Conservation (phyloP, 495 filamentous ascomycete genomes). For the Penicillium pulvis region DNA sequence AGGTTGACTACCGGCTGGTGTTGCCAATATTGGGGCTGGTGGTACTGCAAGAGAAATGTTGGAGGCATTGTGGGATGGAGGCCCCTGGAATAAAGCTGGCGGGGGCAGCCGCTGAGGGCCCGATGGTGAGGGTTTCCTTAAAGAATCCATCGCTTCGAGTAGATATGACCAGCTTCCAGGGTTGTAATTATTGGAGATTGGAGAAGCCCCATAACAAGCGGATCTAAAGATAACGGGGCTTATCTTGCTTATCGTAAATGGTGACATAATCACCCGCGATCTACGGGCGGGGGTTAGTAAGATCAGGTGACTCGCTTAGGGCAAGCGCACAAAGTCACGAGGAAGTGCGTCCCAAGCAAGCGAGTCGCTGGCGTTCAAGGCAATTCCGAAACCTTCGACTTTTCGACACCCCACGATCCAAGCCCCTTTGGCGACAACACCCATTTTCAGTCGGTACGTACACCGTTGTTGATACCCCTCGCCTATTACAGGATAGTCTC, state of each 20-base stretch:
- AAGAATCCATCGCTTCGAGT: constrained; percentile 24
- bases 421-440: constrained; percentile 45
- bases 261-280: constrained; percentile 6
- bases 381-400: constrained; percentile 47
- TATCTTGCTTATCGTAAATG: constrained; percentile 15
- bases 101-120: constrained; percentile 67
- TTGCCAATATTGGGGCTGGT: constrained; percentile 38
- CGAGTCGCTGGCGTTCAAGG: constrained; percentile 39
- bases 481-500: constrained; percentile 3
- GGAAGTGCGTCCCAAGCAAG: constrained; percentile 26
- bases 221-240: constrained; percentile 5
- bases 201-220: constrained; percentile 6
- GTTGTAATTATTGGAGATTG: neutral
- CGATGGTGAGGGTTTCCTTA: constrained; percentile 28
- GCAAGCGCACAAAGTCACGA: constrained; percentile 35
- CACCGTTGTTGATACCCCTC: constrained; percentile 12
- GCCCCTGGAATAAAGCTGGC: constrained; percentile 76
- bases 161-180: neutral
- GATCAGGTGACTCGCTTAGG: constrained; percentile 46
- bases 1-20: constrained; percentile 34
- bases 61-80: constrained; percentile 76
- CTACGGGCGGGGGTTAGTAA: neutral
- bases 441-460: constrained; percentile 51
- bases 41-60: constrained; percentile 64
- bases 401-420: constrained; percentile 48